Conservation (phyloP, 2,329 filamentous ascomycete species). For the Colletotrichum musicola region DNA sequence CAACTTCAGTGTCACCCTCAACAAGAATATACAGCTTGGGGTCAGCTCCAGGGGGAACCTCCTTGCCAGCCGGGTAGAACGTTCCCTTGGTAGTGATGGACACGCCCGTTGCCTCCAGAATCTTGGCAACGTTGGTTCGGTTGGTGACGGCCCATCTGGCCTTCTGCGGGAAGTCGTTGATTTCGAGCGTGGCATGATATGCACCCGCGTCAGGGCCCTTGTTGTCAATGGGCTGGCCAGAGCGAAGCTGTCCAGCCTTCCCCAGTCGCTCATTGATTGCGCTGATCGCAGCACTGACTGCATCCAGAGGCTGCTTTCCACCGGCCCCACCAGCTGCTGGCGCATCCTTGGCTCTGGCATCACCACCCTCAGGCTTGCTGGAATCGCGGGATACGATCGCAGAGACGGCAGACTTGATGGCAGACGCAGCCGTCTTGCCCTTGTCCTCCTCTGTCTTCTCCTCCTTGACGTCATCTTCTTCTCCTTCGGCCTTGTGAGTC, state of each 20-base stretch:
- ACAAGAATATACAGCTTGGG: constrained; percentile 99
- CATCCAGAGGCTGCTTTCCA: constrained; percentile 79
- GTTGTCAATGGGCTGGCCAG: constrained; percentile 96
- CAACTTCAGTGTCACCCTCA: constrained; percentile 94
- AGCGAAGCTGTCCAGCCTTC: constrained; percentile 88
- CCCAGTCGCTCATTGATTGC: constrained; percentile 92
- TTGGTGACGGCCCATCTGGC: constrained; percentile 99
- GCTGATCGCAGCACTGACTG: constrained; percentile 89
- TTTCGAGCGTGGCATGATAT: constrained; percentile 96
- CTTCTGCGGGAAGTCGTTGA: constrained; percentile 99
- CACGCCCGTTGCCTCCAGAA: constrained; percentile 92
- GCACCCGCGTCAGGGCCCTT: constrained; percentile 97
- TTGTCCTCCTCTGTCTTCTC: constrained; percentile 80
- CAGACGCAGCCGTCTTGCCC: constrained; percentile 74
- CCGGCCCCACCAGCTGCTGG: constrained; percentile 67
- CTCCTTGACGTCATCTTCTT: constrained; percentile 83
- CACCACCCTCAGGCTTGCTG: constrained; percentile 57
- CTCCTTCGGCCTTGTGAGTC: constrained; percentile 88
- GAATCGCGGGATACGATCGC: constrained; percentile 66
- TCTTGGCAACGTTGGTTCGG: constrained; percentile 97
- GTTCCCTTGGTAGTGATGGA: constrained; percentile 98
- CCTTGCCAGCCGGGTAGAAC: constrained; percentile 87
- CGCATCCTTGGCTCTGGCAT: constrained; percentile 53
- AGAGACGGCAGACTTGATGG: constrained; percentile 73
- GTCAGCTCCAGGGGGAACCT: constrained; percentile 78